Base-by-base conservation (phyloP, 805 yeast species). In the Yarrowia hollandica region DNA sequence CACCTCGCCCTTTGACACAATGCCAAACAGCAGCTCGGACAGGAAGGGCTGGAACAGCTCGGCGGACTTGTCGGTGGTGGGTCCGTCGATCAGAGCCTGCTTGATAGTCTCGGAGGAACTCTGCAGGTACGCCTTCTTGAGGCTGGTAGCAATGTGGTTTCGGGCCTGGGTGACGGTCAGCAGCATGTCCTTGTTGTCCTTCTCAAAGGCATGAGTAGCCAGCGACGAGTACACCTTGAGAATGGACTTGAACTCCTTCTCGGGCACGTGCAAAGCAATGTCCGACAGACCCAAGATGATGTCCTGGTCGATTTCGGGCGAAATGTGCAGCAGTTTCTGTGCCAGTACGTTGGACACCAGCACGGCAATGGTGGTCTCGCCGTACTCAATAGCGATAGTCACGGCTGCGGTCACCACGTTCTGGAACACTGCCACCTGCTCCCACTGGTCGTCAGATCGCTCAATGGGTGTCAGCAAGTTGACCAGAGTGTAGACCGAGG, bases 401-500 rank as follows among this genome's bases (percentile, higher is more conserved):
- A 83, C 78, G 8, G 85, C 79, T 0, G 95, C 84, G 8, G 81
- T 77, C 16, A 90, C 80, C 23, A 90, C 83, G 68, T 90, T 88
- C 60, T 80, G 77, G 68, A 83, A 84, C 8, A 85, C 57, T 11
- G 62, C 62, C 0, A 61, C 62, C 42, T 66, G 68, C 21, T 60
- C 61, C 60, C 60, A 25, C 23, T 26, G 31, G 21, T 35, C 41
- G 42, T 60, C 23, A 60, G 50, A n/a, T 16, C 61, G 56, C 18
- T 38, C 59, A 30, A 55, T 55, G 57, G 77, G 80, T 55, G 85
- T 80, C 28, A 92, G 72, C 61, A 87, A 70, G 68, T 94, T 94
- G 16, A 88, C 82, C 63, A 92, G 77, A 0, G 95, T 84, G 72
- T 94, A 94, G 55, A 94, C 83, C 1, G 92, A 81, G 7, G 96